Conservation (phyloP, 306 rosid species). For the Urtica urens region DNA sequence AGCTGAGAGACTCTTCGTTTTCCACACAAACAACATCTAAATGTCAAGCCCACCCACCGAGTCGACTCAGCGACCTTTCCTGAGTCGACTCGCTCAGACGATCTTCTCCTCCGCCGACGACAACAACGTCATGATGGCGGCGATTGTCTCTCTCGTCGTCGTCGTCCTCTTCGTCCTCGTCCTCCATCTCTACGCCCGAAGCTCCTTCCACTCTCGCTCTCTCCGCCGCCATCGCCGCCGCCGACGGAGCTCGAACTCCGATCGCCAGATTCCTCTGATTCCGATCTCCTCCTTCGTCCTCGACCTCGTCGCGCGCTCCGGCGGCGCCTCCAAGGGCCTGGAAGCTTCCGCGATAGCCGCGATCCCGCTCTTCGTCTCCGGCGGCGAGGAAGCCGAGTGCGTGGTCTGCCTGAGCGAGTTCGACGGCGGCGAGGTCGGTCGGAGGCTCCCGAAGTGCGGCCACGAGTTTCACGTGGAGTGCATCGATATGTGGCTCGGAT, state of each 20-base stretch:
- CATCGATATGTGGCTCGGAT: conserved; percentile 80
- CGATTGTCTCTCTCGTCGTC: conserved; percentile 58
- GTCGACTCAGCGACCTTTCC: conserved; percentile 14
- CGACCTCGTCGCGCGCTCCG: conserved; percentile 29
- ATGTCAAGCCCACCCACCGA: conserved; percentile 19
- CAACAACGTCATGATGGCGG: conserved; percentile 66
- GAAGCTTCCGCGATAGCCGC: conserved; percentile 36
- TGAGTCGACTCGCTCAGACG: conserved; percentile 32
- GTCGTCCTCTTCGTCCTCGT: conserved; percentile 85
- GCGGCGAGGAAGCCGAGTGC: conserved; percentile 39
- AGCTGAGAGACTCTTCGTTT: no score
- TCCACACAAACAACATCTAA: no score
- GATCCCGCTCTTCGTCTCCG: conserved; percentile 49
- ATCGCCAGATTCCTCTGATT: conserved; percentile 31
- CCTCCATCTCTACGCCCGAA: conserved; percentile 81
- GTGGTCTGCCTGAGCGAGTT: conserved; percentile 67
- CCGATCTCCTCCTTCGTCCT: conserved; percentile 44
- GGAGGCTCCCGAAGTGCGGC: conserved; percentile 55
- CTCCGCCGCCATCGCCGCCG: conserved; percentile 34
- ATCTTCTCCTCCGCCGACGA: conserved; percentile 66
- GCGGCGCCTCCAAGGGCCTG: conserved; percentile 46
- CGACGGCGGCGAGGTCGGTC: conserved; percentile 55
- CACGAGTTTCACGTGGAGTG: conserved; percentile 77
- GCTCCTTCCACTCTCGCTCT: conserved; percentile 64
- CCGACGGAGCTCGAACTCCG: conserved; percentile 43